Conservation (phyloP, 163 green algal species). For the Picocystis sp. region DNA sequence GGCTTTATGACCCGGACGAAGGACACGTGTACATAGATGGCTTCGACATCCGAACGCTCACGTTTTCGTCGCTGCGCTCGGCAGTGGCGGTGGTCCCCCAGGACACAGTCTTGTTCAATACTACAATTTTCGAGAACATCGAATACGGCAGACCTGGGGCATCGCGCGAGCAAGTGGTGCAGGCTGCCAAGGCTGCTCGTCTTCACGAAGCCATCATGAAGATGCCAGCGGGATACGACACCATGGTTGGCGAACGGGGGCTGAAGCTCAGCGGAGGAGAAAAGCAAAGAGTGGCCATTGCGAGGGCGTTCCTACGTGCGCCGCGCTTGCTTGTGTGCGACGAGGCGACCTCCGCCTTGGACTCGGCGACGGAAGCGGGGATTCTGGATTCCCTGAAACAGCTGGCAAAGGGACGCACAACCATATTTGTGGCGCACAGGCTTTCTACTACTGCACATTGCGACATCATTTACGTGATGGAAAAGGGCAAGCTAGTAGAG, state of each 20-base stretch:
- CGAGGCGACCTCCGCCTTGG: constrained; percentile 76
- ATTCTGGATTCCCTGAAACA: constrained; percentile 35
- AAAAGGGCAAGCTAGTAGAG: constrained; percentile 38
- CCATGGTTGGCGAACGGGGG: constrained; percentile 73
- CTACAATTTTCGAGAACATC: constrained; percentile 72
- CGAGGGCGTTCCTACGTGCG: constrained; percentile 34
- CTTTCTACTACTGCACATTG: constrained; percentile 54
- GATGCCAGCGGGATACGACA: constrained; percentile 71
- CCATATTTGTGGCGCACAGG: constrained; percentile 71
- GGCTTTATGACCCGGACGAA: no score
- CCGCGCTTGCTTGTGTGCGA: constrained; percentile 74
- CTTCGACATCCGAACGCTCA: constrained; percentile 39
- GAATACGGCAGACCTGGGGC: constrained; percentile 57
- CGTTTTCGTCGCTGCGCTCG: constrained; percentile 39
- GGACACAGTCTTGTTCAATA: constrained; percentile 60
- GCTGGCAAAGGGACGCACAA: constrained; percentile 22
- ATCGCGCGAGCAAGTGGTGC: constrained; percentile 48
- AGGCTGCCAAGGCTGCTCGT: constrained; percentile 33
- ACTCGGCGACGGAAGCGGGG: constrained; percentile 51
- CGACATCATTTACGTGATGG: constrained; percentile 41
- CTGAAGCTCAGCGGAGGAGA: constrained; percentile 86
- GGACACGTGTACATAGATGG: constrained; percentile 39
- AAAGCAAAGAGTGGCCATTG: constrained; percentile 87
- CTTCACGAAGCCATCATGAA: constrained; percentile 37
- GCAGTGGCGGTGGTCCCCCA: constrained; percentile 75